A percentile compares a stretch with the other conserved stretches of the same genome.
Evolutionary conservation across 2,329 filamentous ascomycete species (phyloP).

Genomic region (Aspergillus fumigatus): DNA sequence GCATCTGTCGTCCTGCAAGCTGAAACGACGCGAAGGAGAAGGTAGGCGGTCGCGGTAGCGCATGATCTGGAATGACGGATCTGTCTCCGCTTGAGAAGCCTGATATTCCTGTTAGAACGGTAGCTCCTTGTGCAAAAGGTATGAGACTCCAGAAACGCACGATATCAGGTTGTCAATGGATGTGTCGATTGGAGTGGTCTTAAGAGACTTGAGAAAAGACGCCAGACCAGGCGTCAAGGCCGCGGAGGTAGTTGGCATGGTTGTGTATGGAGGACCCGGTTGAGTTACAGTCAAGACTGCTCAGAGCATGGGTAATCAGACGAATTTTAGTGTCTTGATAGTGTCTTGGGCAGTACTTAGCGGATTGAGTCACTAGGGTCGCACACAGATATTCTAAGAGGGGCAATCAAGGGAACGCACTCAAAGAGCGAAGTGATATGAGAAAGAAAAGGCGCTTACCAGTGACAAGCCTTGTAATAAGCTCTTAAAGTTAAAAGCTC

Average conservation of each 20-base stretch:
- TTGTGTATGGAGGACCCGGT: neutral
- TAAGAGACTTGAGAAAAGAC: constrained; percentile 74
- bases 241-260: constrained; percentile 56
- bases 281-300: constrained; percentile 2
- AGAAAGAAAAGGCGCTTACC: neutral
- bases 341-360: neutral
- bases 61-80: constrained; percentile 84
- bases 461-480: neutral
- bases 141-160: constrained; percentile 47
- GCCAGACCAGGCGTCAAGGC: constrained; percentile 68
- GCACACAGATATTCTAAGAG: neutral
- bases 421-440: neutral
- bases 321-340: neutral
- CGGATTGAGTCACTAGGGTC: constrained; percentile 3
- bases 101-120: constrained; percentile 34
- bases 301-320: neutral
- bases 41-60: constrained; percentile 83
- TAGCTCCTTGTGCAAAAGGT: constrained; percentile 1
- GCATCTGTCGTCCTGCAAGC: constrained; percentile 74
- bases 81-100: constrained; percentile 83
- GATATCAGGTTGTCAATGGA: constrained; percentile 80
- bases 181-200: constrained; percentile 68
- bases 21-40: constrained; percentile 81
- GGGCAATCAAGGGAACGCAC: neutral
- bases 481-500: neutral